Conservation (phyloP, 2,329 filamentous ascomycete species). For the Neopestalotiopsis sp. region DNA sequence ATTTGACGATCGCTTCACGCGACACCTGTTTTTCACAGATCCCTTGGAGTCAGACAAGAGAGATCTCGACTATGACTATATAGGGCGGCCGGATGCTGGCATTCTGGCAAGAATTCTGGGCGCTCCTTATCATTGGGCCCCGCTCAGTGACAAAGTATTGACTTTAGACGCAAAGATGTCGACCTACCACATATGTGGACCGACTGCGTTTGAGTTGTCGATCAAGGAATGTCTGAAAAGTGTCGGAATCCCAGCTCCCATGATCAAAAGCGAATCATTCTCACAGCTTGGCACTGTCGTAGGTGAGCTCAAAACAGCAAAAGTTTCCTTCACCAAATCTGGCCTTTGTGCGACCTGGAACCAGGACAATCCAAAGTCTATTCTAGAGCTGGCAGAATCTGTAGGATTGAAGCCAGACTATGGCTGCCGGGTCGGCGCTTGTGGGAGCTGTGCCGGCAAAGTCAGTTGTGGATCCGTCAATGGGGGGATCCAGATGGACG, state of each 20-base stretch:
- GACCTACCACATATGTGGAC: constrained; percentile 26
- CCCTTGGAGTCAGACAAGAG: constrained; percentile 20
- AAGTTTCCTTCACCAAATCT: constrained; percentile 26
- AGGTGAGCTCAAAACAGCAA: constrained; percentile 24
- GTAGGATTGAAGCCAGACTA: constrained; percentile 29
- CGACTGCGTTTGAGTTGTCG: constrained; percentile 22
- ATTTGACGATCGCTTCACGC: constrained; percentile 21
- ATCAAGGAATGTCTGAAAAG: constrained; percentile 20
- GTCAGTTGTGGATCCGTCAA: constrained; percentile 27
- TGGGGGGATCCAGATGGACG: constrained; percentile 28
- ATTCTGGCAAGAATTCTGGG: constrained; percentile 21
- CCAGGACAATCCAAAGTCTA: constrained; percentile 23
- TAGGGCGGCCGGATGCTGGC: constrained; percentile 24
- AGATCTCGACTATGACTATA: constrained; percentile 23
- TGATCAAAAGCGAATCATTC: constrained; percentile 29
- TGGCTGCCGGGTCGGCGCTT: constrained; percentile 28
- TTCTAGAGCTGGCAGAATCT: constrained; percentile 30
- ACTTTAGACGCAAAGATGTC: constrained; percentile 24
- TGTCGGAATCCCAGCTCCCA: constrained; percentile 17
- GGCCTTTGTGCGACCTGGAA: constrained; percentile 24
- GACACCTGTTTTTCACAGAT: constrained; percentile 27
- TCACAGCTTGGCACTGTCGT: constrained; percentile 16
- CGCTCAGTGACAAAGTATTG: constrained; percentile 21
- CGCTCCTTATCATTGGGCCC: constrained; percentile 23
- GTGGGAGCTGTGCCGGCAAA: constrained; percentile 28